A percentile compares a stretch with the other conserved stretches of the same genome.
Evolutionary conservation across 352 stramenopile species (phyloP).

Genomic region (Pythium sp.): DNA sequence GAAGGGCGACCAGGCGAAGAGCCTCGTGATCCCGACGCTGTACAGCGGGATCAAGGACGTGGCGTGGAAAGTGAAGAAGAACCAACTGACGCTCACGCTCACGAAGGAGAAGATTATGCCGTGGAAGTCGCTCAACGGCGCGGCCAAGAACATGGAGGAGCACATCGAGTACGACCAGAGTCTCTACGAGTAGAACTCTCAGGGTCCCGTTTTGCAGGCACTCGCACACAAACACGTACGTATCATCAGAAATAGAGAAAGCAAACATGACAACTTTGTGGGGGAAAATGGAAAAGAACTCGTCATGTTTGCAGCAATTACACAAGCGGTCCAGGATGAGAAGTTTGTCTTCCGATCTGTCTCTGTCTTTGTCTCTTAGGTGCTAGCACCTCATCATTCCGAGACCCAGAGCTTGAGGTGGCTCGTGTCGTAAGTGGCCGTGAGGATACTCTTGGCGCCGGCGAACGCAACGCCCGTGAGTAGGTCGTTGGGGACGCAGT

Average conservation of each 20-base stretch:
- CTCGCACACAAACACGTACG: neutral
- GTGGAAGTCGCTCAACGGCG: constrained; percentile 82
- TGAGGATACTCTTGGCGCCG: constrained; percentile 48
- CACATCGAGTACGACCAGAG: constrained; percentile 86
- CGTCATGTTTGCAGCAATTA: neutral
- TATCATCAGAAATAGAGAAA: neutral
- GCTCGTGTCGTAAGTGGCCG: constrained; percentile 57
- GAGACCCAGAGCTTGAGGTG: constrained; percentile 72
- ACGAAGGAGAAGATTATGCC: constrained; percentile 49
- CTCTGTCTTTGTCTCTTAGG: neutral
- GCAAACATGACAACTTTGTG: neutral
- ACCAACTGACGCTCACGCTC: constrained; percentile 68
- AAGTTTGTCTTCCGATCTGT: neutral
- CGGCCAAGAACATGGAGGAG: constrained; percentile 76
- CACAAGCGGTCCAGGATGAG: neutral
- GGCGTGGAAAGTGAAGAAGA: constrained; percentile 54
- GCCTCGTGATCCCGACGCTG: constrained; percentile 69
- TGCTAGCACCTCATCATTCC: constrained; percentile 27
- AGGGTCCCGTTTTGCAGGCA: too few relatives aligned
- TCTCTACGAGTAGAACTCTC: constrained; percentile 50
- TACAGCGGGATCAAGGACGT: constrained; percentile 67
- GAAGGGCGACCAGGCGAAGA: constrained; percentile 46
- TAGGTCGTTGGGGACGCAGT: constrained; percentile 59
- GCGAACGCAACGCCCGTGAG: constrained; percentile 56
- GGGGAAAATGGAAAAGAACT: neutral